A percentile compares a stretch with the other conserved stretches of the same genome.
Evolutionary conservation across 768 basidiomycete species (phyloP).

Genomic region (Mycena crocata): DNA sequence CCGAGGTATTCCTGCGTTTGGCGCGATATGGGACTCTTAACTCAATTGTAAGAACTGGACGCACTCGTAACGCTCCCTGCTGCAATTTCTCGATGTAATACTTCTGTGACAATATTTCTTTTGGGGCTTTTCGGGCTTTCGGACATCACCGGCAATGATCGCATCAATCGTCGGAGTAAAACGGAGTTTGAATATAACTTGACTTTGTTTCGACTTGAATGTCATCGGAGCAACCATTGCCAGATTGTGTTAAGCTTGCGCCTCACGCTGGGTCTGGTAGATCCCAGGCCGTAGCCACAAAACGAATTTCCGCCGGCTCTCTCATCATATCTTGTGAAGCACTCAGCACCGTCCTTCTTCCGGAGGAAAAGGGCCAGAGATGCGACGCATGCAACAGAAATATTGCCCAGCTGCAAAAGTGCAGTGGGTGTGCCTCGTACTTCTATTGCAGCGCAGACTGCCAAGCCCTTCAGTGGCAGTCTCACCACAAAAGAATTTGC

Average conservation of each 20-base stretch:
- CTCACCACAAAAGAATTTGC: conserved; percentile 78
- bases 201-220: neutral
- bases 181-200: conserved; percentile 5
- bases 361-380: conserved; percentile 67
- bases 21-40: conserved; percentile 71
- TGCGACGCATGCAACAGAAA: conserved; percentile 73
- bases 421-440: conserved; percentile 74
- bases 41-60: no score
- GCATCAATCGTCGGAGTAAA: neutral
- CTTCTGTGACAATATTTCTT: no score
- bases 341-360: conserved; percentile 62
- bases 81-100: no score
- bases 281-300: conserved; percentile 57
- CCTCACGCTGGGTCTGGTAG: conserved; percentile 61
- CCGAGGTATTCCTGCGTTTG: conserved; percentile 70
- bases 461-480: conserved; percentile 75
- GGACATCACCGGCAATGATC: no score
- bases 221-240: conserved; percentile 5
- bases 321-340: conserved; percentile 58
- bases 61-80: no score
- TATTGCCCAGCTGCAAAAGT: conserved; percentile 59
- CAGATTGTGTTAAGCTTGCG: conserved; percentile 44
- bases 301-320: conserved; percentile 56
- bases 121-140: no score
- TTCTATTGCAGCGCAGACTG: conserved; percentile 80